A percentile compares a stretch with the other conserved stretches of the same genome.
These are phyloP conservation scores for Ampelocalamus luodianensis DNA, from an alignment of 176 grass and related monocot genomes.

Conservation along the genomic window DNA sequence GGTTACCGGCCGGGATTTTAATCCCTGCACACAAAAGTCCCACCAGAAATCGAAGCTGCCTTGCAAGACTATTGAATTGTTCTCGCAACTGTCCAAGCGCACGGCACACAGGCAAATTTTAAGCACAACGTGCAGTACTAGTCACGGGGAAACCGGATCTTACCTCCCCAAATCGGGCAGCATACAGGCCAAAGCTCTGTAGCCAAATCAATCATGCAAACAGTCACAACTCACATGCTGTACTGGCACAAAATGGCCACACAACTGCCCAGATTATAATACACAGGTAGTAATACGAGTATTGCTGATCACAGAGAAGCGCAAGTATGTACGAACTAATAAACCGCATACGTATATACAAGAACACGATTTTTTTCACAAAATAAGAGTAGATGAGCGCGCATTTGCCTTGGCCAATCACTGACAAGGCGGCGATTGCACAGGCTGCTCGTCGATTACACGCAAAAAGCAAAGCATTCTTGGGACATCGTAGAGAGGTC, in stretches of 20 bases:
- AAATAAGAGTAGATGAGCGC: not conserved
- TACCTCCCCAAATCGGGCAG: not conserved
- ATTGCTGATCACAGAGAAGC: not conserved
- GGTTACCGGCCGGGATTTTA: no score
- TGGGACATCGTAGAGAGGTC: not conserved
- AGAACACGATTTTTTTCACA: not conserved
- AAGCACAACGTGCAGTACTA: not conserved
- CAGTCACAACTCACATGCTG: not conserved
- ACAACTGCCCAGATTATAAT: not conserved
- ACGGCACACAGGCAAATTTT: not conserved
- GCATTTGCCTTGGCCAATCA: not conserved
- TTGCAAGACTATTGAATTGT: not conserved
- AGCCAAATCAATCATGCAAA: constrained; percentile 4
- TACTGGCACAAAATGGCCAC: not conserved
- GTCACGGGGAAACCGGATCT: constrained; percentile 4
- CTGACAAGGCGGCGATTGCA: not conserved
- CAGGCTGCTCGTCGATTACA: not conserved
- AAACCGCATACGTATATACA: not conserved
- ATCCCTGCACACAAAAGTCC: no score
- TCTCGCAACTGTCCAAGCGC: not conserved
- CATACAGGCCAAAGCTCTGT: not conserved
- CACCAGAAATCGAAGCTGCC: not conserved
- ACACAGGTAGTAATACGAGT: not conserved
- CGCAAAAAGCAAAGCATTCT: not conserved
- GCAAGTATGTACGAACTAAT: not conserved